A percentile compares a stretch with the other conserved stretches of the same genome.
These are phyloP conservation scores for Gracilaria caudata DNA, from an alignment of 23 red algal genomes.

Conservation along the genomic window DNA sequence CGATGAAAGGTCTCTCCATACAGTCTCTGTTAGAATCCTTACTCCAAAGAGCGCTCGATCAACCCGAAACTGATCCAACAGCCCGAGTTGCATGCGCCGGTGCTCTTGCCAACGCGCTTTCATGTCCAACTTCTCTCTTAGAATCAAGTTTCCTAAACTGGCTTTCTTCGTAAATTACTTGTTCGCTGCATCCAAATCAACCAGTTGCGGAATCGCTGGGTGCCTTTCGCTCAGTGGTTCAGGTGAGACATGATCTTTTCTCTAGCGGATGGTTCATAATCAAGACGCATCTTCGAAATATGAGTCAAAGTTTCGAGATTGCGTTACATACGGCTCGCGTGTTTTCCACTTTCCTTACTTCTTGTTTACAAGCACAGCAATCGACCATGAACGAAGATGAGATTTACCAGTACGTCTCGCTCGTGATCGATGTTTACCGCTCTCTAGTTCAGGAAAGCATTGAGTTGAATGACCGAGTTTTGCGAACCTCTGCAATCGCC, in stretches of 20 bases:
- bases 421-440: constrained; percentile 6
- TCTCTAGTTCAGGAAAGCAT: constrained; percentile 2
- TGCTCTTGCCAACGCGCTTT: constrained; percentile 36
- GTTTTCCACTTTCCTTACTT: constrained; percentile 13
- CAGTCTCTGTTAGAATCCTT: constrained; percentile 1
- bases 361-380: not conserved
- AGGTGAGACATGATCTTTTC: constrained; percentile 8
- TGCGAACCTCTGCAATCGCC: constrained; percentile 5
- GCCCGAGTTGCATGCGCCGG: constrained; percentile 18
- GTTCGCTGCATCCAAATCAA: not conserved
- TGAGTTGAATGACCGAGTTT: not conserved
- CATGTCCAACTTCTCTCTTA: not conserved
- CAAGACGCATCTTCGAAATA: not conserved
- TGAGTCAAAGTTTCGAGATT: not conserved
- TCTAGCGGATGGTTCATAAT: not conserved
- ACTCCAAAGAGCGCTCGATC: constrained; percentile 2
- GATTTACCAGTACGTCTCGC: not conserved
- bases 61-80: constrained; percentile 29
- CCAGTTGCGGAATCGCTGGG: constrained; percentile 19
- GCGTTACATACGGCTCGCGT: constrained; percentile 8
- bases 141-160: constrained; percentile 5
- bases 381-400: not conserved
- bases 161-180: not conserved
- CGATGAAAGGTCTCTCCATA: not conserved
- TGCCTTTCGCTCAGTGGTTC: constrained; percentile 26